Percentiles rank a stretch among this genome's conserved stretches.
These are phyloP conservation scores for Yamadazyma kanchanaburiensis DNA, from an alignment of 1,139 yeast species.

Conservation along the genomic window DNA sequence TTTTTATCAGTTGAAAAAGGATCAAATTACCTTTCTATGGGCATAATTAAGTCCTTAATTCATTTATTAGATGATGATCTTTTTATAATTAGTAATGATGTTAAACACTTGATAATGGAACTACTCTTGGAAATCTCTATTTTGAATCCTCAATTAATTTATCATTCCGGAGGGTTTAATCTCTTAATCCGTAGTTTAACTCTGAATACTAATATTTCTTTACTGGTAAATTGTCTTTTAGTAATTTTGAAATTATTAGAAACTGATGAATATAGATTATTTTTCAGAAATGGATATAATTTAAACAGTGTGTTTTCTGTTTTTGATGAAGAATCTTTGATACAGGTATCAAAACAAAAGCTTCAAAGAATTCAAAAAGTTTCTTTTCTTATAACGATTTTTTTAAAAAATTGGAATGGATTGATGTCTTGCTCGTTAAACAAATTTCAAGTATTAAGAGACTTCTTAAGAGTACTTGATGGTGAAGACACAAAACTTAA, in stretches of 20 bases:
- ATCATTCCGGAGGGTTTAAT: slow-evolving; percentile 64
- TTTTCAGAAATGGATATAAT: slow-evolving; percentile 61
- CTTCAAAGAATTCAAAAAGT: slow-evolving; percentile 49
- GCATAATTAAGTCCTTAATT: slow-evolving; percentile 69
- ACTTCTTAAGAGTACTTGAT: slow-evolving; percentile 56
- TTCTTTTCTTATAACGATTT: slow-evolving; percentile 57
- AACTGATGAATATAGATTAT: slow-evolving; percentile 52
- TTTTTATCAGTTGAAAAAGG: slow-evolving; percentile 61
- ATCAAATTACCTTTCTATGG: slow-evolving; percentile 52
- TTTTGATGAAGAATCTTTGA: slow-evolving; percentile 31
- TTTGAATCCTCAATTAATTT: slow-evolving; percentile 56
- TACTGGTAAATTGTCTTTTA: slow-evolving; percentile 55
- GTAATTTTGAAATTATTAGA: slow-evolving; percentile 62
- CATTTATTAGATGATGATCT: slow-evolving; percentile 55
- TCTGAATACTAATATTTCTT: slow-evolving; percentile 38
- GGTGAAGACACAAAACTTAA: slow-evolving; percentile 48
- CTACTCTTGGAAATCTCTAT: slow-evolving; percentile 71
- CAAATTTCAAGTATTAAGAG: slow-evolving; percentile 31
- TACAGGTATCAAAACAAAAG: slow-evolving; percentile 6
- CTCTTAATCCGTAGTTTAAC: slow-evolving; percentile 54
- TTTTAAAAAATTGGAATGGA: slow-evolving; percentile 78
- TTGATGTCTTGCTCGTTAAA: slow-evolving; percentile 61
- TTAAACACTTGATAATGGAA: slow-evolving; percentile 34
- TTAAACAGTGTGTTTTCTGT: slow-evolving; percentile 61
- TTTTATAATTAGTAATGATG: slow-evolving; percentile 5